Conservation (phyloP, 2,329 filamentous ascomycete genomes). For the Karstenula rhodostoma region DNA sequence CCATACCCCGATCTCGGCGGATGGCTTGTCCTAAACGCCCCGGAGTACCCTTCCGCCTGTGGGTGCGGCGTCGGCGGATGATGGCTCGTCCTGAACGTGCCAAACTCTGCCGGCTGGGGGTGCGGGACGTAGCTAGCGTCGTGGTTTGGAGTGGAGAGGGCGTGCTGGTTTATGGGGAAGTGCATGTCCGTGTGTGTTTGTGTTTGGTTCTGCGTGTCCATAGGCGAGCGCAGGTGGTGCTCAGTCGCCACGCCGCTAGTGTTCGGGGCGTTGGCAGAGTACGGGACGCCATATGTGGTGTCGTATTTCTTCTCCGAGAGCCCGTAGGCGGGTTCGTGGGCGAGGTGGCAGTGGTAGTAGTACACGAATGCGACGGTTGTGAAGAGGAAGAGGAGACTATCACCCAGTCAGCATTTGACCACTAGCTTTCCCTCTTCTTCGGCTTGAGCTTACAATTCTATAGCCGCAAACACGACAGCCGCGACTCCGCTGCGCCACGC, state of each 20-base stretch:
- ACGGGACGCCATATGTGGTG: not conserved
- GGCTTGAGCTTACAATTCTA: conserved; percentile 29
- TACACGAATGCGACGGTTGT: conserved; percentile 29
- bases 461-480: conserved; percentile 24
- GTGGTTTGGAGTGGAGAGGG: not conserved
- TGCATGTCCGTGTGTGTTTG: not conserved
- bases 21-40: not conserved
- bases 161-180: not conserved
- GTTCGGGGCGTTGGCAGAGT: not conserved
- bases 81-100: not conserved
- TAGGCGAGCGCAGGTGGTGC: not conserved
- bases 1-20: not conserved
- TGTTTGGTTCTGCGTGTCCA: not conserved
- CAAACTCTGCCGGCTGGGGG: not conserved
- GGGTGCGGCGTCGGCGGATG: not conserved
- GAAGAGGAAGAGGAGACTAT: conserved; percentile 30
- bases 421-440: not conserved
- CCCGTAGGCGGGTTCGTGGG: conserved; percentile 8
- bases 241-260: not conserved
- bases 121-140: not conserved
- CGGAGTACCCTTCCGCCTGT: not conserved
- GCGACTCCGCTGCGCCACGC: conserved; percentile 29
- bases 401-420: not conserved
- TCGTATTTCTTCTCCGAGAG: not conserved
- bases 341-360: conserved; percentile 31